Conservation (phyloP, 2,329 filamentous ascomycete genomes). For the Eutypella sp. region DNA sequence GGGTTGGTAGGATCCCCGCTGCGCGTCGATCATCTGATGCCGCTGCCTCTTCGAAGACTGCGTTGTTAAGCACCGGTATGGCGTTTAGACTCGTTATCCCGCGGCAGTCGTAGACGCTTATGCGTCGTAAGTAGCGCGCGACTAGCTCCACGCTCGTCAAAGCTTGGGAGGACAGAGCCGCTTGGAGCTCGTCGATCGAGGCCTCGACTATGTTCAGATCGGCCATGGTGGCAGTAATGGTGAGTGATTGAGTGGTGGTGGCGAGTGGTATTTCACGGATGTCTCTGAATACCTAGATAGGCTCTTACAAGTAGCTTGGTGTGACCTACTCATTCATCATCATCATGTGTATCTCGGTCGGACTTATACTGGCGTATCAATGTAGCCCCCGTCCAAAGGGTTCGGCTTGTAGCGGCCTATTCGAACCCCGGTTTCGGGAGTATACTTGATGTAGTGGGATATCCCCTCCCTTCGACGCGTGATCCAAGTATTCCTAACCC, state of each 20-base stretch:
- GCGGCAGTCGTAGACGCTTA: conserved; percentile 40
- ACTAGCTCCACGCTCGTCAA: conserved; percentile 41
- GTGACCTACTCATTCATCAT: background rate
- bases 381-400: background rate
- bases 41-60: conserved; percentile 40
- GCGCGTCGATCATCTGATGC: conserved; percentile 41
- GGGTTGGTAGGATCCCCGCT: conserved; percentile 23
- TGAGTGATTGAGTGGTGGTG: background rate
- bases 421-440: background rate
- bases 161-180: conserved; percentile 33
- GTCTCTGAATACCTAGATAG: background rate
- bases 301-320: background rate
- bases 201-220: background rate
- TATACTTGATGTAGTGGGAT: background rate
- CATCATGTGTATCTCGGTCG: background rate
- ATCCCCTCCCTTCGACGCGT: background rate
- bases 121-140: conserved; percentile 40
- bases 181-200: conserved; percentile 35
- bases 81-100: conserved; percentile 36
- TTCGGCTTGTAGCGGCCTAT: background rate
- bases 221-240: conserved; percentile 18
- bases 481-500: background rate
- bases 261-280: background rate
- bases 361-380: background rate
- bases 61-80: conserved; percentile 41